These are phyloP conservation scores for Knoxdaviesia proteae DNA, from an alignment of 2,329 filamentous ascomycete genomes.

Conservation along the genomic window DNA sequence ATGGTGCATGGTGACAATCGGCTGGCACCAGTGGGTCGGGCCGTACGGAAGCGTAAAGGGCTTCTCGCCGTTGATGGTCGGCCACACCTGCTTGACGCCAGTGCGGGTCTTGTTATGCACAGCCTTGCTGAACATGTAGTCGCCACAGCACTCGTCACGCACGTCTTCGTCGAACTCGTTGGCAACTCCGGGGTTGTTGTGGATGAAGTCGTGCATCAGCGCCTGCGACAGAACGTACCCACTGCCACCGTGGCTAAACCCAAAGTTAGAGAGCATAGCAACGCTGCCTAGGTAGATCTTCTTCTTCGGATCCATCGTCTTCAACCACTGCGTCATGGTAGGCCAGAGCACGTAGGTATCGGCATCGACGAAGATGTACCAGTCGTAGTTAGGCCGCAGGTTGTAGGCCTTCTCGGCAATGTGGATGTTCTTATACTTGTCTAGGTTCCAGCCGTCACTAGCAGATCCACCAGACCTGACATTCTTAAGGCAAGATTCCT, in stretches of 20 bases:
- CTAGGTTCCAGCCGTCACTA: constrained; percentile 26
- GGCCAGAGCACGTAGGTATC: constrained; percentile 36
- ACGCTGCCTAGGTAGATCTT: constrained; percentile 29
- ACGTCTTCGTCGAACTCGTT: constrained; percentile 23
- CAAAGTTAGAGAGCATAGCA: constrained; percentile 17
- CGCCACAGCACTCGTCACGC: constrained; percentile 26
- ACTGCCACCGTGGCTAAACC: constrained; percentile 35
- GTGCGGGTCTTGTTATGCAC: constrained; percentile 22
- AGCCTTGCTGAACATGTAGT: constrained; percentile 25
- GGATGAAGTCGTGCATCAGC: constrained; percentile 26
- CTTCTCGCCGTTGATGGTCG: constrained; percentile 34
- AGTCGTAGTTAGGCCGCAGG: constrained; percentile 28
- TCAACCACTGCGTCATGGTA: constrained; percentile 27
- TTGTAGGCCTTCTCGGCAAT: constrained; percentile 33
- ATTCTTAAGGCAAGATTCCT: constrained; percentile 21
- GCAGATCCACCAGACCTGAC: too few relatives aligned
- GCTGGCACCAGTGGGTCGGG: constrained; percentile 30
- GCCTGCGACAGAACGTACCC: constrained; percentile 31
- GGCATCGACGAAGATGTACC: constrained; percentile 39
- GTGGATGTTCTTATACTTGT: constrained; percentile 43
- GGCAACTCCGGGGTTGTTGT: constrained; percentile 19
- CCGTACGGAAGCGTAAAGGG: constrained; percentile 26
- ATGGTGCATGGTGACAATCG: constrained; percentile 35
- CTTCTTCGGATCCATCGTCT: constrained; percentile 18
- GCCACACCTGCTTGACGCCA: constrained; percentile 22